Conservation (phyloP, 1,139 yeast species). For the Arxiozyma heterogenica region DNA sequence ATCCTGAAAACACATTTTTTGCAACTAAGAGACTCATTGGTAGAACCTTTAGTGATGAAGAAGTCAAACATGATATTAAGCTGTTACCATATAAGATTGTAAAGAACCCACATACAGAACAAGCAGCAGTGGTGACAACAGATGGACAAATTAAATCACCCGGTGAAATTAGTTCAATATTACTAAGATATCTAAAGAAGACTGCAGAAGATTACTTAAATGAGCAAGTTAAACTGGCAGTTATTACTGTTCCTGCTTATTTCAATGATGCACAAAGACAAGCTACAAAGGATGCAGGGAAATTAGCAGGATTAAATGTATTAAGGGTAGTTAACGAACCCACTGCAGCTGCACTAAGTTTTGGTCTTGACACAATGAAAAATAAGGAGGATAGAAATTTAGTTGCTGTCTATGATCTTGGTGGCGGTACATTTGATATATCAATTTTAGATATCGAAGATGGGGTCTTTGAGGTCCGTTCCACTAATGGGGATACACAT, state of each 20-base stretch:
- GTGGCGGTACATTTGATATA: conserved; percentile 80
- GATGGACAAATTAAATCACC: conserved; percentile 23
- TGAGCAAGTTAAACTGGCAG: conserved; percentile 46
- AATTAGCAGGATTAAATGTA: conserved; percentile 55
- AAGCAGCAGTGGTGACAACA: conserved; percentile 48
- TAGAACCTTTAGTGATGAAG: conserved; percentile 50
- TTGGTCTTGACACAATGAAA: conserved; percentile 44
- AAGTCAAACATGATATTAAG: conserved; percentile 52
- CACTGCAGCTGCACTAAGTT: conserved; percentile 75
- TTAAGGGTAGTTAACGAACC: conserved; percentile 70
- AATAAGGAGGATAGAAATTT: conserved; percentile 33
- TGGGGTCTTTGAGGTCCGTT: conserved; percentile 72
- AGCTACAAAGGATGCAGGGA: conserved; percentile 68
- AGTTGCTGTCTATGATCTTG: conserved; percentile 71
- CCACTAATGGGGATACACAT: conserved; percentile 81
- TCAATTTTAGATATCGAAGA: conserved; percentile 71
- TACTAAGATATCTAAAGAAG: conserved; percentile 37
- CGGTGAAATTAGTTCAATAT: conserved; percentile 25
- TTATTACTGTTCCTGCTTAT: conserved; percentile 74
- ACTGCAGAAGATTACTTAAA: conserved; percentile 44
- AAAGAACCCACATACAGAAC: conserved; percentile 38
- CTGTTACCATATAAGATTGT: conserved; percentile 49
- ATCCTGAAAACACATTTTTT: conserved; percentile 60
- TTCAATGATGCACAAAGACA: conserved; percentile 72
- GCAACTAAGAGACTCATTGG: conserved; percentile 73